A percentile compares a stretch with the other conserved stretches of the same genome.
These are phyloP conservation scores for Apium graveolens DNA, from an alignment of 129 eudicot species.

Conservation along the genomic window DNA sequence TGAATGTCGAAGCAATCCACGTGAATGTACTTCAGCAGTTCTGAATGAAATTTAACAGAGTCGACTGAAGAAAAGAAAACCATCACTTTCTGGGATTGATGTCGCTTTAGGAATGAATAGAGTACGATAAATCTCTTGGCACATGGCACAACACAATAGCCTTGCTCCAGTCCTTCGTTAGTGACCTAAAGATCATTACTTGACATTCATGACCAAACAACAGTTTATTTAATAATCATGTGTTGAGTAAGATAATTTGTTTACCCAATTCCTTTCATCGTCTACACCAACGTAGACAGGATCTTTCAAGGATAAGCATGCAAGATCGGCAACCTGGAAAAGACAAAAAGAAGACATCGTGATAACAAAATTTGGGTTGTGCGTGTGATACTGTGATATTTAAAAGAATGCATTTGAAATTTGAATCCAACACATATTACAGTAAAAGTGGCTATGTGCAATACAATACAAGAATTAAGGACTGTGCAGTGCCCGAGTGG, in stretches of 20 bases:
- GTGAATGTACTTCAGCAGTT: too few relatives aligned
- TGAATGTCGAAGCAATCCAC: too few relatives aligned
- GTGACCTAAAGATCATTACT: conserved; percentile 11
- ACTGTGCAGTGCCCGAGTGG: neutral
- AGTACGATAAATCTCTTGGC: conserved; percentile 46
- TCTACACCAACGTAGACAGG: too few relatives aligned
- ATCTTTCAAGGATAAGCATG: conserved; percentile 38
- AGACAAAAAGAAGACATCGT: neutral
- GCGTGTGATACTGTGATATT: neutral
- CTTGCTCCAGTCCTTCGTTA: too few relatives aligned
- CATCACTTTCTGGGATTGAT: conserved; percentile 47
- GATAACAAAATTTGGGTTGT: neutral
- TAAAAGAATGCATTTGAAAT: neutral
- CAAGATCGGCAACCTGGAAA: conserved; percentile 49
- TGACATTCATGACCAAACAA: neutral
- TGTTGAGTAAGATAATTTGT: neutral
- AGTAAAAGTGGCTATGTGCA: neutral
- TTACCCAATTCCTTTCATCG: conserved; percentile 51
- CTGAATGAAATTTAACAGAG: conserved; percentile 53
- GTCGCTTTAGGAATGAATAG: conserved; percentile 46
- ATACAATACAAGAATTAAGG: neutral
- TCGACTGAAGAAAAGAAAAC: conserved; percentile 59
- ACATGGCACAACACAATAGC: too few relatives aligned
- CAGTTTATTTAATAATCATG: neutral
- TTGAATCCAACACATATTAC: neutral